Percentiles rank a stretch among this genome's conserved stretches.
Conservation (phyloP, 805 yeast genomes). For the Candida namnaoensis region DNA sequence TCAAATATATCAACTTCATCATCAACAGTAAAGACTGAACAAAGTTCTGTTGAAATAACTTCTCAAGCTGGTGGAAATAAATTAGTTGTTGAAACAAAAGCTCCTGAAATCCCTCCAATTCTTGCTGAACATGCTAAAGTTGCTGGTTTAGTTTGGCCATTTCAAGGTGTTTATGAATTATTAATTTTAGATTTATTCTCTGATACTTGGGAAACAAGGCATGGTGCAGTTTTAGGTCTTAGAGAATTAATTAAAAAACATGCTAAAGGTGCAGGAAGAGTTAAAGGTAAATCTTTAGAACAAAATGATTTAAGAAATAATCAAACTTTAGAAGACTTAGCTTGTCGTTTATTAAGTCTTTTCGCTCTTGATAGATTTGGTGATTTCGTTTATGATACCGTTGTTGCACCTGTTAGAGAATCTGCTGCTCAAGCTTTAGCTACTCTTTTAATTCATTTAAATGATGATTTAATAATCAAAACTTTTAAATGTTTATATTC, state of each 20-base stretch:
- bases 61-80: conserved; percentile 74
- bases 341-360: conserved; percentile 75
- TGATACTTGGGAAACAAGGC: conserved; percentile 90
- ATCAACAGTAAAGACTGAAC: neutral
- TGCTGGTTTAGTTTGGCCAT: conserved; percentile 82
- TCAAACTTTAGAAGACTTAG: conserved; percentile 75
- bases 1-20: too few relatives aligned
- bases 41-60: too few relatives aligned
- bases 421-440: conserved; percentile 94
- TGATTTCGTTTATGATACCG: conserved; percentile 95
- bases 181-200: conserved; percentile 71
- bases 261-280: conserved; percentile 80
- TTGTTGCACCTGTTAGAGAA: conserved; percentile 96
- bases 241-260: conserved; percentile 80
- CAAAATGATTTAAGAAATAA: conserved; percentile 63
- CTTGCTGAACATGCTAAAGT: conserved; percentile 64
- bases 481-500: conserved; percentile 60
- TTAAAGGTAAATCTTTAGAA: conserved; percentile 46
- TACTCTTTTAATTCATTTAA: conserved; percentile 71
- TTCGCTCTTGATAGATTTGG: conserved; percentile 94
- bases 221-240: conserved; percentile 90
- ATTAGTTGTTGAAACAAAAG: conserved; percentile 75
- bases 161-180: conserved; percentile 86
- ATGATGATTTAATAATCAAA: conserved; percentile 41
- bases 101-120: conserved; percentile 54